Evolutionary conservation across 768 basidiomycete genomes (phyloP).

Genomic region (Collybia sordida): DNA sequence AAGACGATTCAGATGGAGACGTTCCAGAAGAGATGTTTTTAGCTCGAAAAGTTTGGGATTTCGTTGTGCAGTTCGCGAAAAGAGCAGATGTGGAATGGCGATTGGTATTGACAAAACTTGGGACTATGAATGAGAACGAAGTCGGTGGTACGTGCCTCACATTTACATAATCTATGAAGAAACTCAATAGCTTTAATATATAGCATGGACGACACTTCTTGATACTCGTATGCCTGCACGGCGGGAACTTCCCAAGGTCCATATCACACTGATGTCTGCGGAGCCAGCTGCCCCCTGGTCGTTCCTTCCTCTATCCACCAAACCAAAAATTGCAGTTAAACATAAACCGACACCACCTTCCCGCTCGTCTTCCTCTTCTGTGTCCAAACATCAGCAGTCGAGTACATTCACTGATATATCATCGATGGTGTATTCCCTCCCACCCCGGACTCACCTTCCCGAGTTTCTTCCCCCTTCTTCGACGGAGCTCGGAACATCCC

Average conservation of each 20-base stretch:
- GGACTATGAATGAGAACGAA: constrained; percentile 57
- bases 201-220: constrained; percentile 68
- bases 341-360: constrained; percentile 25
- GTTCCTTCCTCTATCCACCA: constrained; percentile 37
- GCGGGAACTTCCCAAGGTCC: constrained; percentile 47
- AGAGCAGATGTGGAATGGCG: constrained; percentile 80
- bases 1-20: constrained; percentile 27
- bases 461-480: constrained; percentile 33
- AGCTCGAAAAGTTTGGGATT: constrained; percentile 68
- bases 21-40: constrained; percentile 45
- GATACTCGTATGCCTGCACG: constrained; percentile 35
- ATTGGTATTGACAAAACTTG: constrained; percentile 69
- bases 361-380: constrained; percentile 20
- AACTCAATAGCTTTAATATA: constrained; percentile 4
- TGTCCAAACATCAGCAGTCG: constrained; percentile 17
- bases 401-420: constrained; percentile 45
- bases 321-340: constrained; percentile 11
- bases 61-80: constrained; percentile 59
- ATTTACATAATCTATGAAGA: constrained; percentile 1
- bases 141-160: constrained; percentile 54
- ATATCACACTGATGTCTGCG: constrained; percentile 61
- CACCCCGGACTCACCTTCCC: constrained; percentile 40
- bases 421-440: constrained; percentile 50
- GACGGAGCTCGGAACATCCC: constrained; percentile 32
- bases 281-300: constrained; percentile 62